phyloP scores from a whole-genome alignment of 2,329 filamentous ascomycete genomes.

The Pseudogymnoascus sp. region DNA sequence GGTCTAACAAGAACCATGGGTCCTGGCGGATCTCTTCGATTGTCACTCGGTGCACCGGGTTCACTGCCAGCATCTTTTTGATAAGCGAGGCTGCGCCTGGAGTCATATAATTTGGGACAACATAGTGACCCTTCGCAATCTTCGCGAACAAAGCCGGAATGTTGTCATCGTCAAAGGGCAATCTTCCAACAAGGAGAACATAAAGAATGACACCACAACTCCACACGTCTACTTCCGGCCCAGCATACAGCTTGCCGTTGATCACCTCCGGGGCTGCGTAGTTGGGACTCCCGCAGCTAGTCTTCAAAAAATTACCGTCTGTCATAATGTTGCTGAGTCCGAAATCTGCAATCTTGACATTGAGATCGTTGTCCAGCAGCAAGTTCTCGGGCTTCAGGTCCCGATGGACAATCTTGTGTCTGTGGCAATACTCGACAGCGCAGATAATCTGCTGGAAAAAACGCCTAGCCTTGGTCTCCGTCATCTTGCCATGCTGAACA shows the following conservation, averaged over 20 bases:
- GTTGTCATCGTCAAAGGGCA: constrained; percentile 97
- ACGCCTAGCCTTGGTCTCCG: constrained; percentile 84
- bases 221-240: constrained; percentile 97
- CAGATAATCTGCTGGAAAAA: constrained; percentile 99
- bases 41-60: constrained; percentile 87
- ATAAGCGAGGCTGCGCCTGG: constrained; percentile 75
- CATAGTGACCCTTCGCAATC: constrained; percentile 90
- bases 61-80: constrained; percentile 89
- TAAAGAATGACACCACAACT: constrained; percentile 90
- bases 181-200: constrained; percentile 69
- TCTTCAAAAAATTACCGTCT: constrained; percentile 97
- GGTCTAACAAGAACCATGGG: constrained; percentile 84
- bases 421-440: constrained; percentile 96
- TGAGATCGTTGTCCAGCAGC: constrained; percentile 86
- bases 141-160: constrained; percentile 97
- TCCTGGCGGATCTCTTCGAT: constrained; percentile 90
- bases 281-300: constrained; percentile 95
- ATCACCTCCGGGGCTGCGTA: constrained; percentile 98
- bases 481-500: constrained; percentile 85
- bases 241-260: constrained; percentile 93
- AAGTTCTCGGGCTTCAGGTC: constrained; percentile 97
- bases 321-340: constrained; percentile 99
- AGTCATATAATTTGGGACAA: constrained; percentile 85
- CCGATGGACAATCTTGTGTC: constrained; percentile 97
- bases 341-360: constrained; percentile 99